Base-by-base conservation (phyloP, 192 early-diverging fungal genomes). In the Coemansia sp. region DNA sequence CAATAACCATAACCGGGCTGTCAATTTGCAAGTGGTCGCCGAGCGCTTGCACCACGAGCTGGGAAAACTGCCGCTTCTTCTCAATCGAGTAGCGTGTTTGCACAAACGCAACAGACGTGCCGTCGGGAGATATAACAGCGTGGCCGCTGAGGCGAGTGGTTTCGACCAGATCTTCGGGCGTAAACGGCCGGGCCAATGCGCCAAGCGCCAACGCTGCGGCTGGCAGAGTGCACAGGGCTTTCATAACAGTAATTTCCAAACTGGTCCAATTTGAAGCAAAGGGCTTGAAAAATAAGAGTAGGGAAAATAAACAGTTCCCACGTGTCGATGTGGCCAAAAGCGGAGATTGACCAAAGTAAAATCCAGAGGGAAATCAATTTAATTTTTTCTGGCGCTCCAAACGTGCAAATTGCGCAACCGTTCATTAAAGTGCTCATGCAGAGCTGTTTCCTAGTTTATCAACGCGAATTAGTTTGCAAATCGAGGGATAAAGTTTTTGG, bases 161-260 rank as follows among this genome's bases (percentile, higher is more conserved):
- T 47, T 85, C 74, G 39, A 90, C 87, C 23, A 92, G 83, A 57
- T 83, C 83, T 66, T 86, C 69, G 4, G 88, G 85, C 51, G 82
- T 83, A 39, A 90, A 83, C 19, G 60, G 51, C n/a, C 69, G 66
- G 14, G 76, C 77, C 25, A 70, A 45, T 4, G 63, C 65, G 55
- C 64, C 69, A 10, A 76, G 29, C 10, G 52, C 73, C 15, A 66
- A 47, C 3, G 41, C 69, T 4, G 69, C 60, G 12, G 65, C 53
- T 6, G 74, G 57, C 57, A 82, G 56, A 56, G 60, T 17, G 25
- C 58, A 56, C 41, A 73, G 32, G n/a, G 43, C 11, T 6, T 56
- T 17, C 37, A 38, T 17, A 21, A 9, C 15, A 4, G 48, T n/a
- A n/a, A 49, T 22, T 4, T 45, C 14, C 32, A 35, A 35, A 35